Base-by-base conservation (phyloP, 2,329 filamentous ascomycete species). In the Cladosporium sp. region DNA sequence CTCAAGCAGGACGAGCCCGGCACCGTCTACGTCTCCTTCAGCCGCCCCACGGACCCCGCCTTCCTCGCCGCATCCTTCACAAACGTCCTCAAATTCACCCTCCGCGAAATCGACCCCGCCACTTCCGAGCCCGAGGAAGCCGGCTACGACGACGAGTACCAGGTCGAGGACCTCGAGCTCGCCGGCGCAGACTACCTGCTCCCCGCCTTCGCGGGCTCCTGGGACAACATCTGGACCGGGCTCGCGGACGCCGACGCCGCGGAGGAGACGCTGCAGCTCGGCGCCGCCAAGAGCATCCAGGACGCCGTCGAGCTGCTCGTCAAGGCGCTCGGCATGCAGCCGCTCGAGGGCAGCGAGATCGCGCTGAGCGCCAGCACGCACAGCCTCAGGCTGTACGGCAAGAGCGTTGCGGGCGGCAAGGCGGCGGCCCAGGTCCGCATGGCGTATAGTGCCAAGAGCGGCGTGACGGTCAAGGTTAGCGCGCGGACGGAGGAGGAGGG, bases 141-240 rank as follows among this genome's bases (percentile, higher is more conserved):
- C 43, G 93, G 93, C 43, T 97, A 97, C 70, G 92, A 97, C 49
- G 93, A 98, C 66, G 93, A 98, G 74, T 98, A 98, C 68, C 89
- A 96, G 73, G 87, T 97, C 55, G 89, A 93, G 57, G 90, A 96
- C 67, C 83, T 97, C 56, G 91, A 96, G 57, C 82, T 98, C 56
- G 81, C 83, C 14, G 93, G 92, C 54, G 90, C 89, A 61, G 93
- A 98, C 71, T 98, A 96, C 71, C 84, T 98, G 57, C 81, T 95
- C 44, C 93, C 93, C 16, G 86, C 89, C 2, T 98, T 95, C 70
- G 91, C 91, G 14, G 87, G 91, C 68, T 95, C 89, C 77, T 98
- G 97, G 69, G 89, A 88, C 67, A 89, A 95, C 65, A 82, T 97
- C 44, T 98, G 92, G 92, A 89, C 95, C 70, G 53, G 61, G 1